Percentiles rank a stretch among this genome's conserved stretches.
phyloP scores from a whole-genome alignment of 2,329 filamentous ascomycete species.

The Plenodomus tracheiphilus region DNA sequence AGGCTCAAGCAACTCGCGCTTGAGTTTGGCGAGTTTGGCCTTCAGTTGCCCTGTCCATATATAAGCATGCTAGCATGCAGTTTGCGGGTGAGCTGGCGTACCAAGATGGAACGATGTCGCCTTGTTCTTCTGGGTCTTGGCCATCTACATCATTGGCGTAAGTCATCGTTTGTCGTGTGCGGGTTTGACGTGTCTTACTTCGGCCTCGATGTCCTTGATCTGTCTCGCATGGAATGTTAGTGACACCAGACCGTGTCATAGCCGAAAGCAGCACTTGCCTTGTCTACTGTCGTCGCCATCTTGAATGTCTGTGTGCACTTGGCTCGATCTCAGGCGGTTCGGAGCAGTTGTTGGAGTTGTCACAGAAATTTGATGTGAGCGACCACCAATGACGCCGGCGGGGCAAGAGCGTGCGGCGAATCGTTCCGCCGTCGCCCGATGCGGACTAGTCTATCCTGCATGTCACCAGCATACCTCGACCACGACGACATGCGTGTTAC shows the following conservation, averaged over 20 bases:
- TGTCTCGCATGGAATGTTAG: conserved; percentile 45
- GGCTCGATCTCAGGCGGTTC: conserved; percentile 6
- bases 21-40: conserved; percentile 96
- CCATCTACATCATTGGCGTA: conserved; percentile 66
- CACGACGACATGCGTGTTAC: not conserved
- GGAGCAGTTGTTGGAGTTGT: not conserved
- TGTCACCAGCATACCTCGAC: conserved; percentile 3
- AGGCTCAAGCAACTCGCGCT: conserved; percentile 91
- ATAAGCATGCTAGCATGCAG: conserved; percentile 25
- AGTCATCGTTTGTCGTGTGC: conserved; percentile 20
- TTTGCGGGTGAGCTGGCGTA: conserved; percentile 20
- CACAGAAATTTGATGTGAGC: conserved; percentile 38
- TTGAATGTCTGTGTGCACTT: conserved; percentile 45
- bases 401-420: conserved; percentile 20
- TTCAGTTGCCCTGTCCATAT: conserved; percentile 73
- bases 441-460: conserved; percentile 7
- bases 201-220: conserved; percentile 97
- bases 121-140: conserved; percentile 96
- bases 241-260: not conserved
- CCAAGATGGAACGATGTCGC: conserved; percentile 90
- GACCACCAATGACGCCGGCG: conserved; percentile 31
- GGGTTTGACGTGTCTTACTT: conserved; percentile 62
- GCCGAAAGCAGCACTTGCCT: conserved; percentile 59
- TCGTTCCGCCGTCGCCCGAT: conserved; percentile 14
- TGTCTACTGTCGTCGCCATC: conserved; percentile 98